A percentile compares a stretch with the other conserved stretches of the same genome.
phyloP scores from a whole-genome alignment of 345 rosid genomes.

The Carallia pectinifolia region DNA sequence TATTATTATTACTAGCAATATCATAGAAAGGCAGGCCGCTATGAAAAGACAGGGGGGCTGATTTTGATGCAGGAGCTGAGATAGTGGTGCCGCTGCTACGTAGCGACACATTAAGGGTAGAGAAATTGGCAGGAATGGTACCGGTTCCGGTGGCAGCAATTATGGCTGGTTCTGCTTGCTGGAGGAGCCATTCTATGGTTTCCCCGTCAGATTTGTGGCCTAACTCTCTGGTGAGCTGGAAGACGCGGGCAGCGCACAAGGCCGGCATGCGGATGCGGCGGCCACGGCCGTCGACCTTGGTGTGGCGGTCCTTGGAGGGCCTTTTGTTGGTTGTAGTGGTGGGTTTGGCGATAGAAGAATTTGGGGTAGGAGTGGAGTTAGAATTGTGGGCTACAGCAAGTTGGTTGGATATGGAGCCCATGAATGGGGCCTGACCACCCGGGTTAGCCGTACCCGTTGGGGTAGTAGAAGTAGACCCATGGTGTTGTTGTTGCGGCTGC shows the following conservation, averaged over 20 bases:
- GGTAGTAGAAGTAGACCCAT: slow-evolving; percentile 28
- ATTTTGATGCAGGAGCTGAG: slow-evolving; percentile 54
- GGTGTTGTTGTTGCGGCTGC: slow-evolving; percentile 7
- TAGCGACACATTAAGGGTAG: slow-evolving; percentile 63
- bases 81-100: slow-evolving; percentile 61
- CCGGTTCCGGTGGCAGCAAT: slow-evolving; percentile 80
- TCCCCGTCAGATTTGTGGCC: slow-evolving; percentile 86
- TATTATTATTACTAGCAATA: slow-evolving; percentile 4
- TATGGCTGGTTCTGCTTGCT: slow-evolving; percentile 79
- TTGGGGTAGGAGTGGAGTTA: slow-evolving; percentile 18
- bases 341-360: slow-evolving; percentile 25
- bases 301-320: slow-evolving; percentile 76
- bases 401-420: slow-evolving; percentile 48
- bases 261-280: slow-evolving; percentile 88
- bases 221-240: slow-evolving; percentile 69
- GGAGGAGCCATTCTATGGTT: slow-evolving; percentile 81
- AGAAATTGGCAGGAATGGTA: slow-evolving; percentile 84
- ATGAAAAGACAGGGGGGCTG: slow-evolving; percentile 57
- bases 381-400: not conserved
- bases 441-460: slow-evolving; percentile 22
- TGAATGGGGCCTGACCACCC: slow-evolving; percentile 35
- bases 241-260: slow-evolving; percentile 77
- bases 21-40: slow-evolving; percentile 50
- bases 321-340: slow-evolving; percentile 30
- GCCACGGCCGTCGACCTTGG: slow-evolving; percentile 86